Base-by-base conservation (phyloP, 164 flowering plant genomes). In the Aristolochia fimbriata region DNA sequence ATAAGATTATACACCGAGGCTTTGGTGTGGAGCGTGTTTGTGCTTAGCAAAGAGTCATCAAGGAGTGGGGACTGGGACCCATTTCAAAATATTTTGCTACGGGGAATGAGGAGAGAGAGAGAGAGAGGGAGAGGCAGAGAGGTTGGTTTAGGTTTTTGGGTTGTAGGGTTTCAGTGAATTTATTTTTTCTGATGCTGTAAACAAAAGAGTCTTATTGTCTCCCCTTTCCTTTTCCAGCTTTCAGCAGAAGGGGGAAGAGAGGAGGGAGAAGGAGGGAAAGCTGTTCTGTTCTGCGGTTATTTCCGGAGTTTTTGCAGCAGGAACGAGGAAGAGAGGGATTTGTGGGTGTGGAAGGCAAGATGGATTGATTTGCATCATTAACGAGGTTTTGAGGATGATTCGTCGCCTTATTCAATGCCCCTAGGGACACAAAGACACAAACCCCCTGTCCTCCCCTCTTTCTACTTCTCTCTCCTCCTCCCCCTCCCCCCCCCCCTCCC, bases 301-400 rank as follows among this genome's bases (percentile, higher is more conserved):
- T 37, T 37, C 43, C 43, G 7, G 43, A 37, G 43, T 37, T 37
- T 37, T 37, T 37, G 43, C 43, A 37, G 43, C 43, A 37, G 43
- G 4, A 37, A 37, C 43, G 43, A 37, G 43, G 43, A 37, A 37
- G 43, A 37, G 43, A 37, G 43, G 10, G 10, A 37, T 37, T 10
- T 23, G 56, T 52, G 27, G 27, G 56, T 52, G 56, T 52, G 56
- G 56, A 22, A 52, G 56, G 56, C 56, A 52, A 52, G 56, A 27
- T 24, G 27, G 30, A 52, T 52, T 52, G 56, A 52, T 52, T 52
- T 52, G 56, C 56, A 52, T 22, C 56, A 23, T 24, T 52, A 52
- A 52, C 56, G 56, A 52, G 56, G 56, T 52, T 14, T 24, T 52
- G 17, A 52, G 56, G 56, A 52, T 52, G 56, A 52, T 52, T 23